Evolutionary conservation across 2,329 filamentous ascomycete species (phyloP).

Genomic region (Cordyceps militaris): DNA sequence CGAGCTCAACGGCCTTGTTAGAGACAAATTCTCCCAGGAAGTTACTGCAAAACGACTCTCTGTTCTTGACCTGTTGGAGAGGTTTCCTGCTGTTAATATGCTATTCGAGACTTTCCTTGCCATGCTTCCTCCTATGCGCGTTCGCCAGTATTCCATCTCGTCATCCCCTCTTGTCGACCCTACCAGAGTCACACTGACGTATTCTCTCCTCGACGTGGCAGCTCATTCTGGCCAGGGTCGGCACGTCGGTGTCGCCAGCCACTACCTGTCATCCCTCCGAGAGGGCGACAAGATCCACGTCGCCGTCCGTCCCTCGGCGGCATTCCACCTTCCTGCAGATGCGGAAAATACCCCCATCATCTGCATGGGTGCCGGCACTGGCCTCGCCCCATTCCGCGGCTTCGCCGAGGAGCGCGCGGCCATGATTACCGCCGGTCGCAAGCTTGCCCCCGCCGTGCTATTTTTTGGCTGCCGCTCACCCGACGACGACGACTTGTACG

Average conservation of each 20-base stretch:
- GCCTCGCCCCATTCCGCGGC: conserved; percentile 55
- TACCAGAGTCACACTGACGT: conserved; percentile 56
- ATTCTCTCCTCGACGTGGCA: conserved; percentile 54
- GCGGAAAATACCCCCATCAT: conserved; percentile 42
- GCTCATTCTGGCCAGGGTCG: conserved; percentile 43
- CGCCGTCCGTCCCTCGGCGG: conserved; percentile 36
- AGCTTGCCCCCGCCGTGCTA: conserved; percentile 47
- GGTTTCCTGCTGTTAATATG: conserved; percentile 51
- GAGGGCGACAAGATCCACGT: conserved; percentile 41
- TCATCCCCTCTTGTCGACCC: conserved; percentile 60
- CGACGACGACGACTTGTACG: conserved; percentile 51
- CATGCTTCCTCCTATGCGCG: conserved; percentile 69
- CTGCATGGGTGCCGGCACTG: conserved; percentile 46
- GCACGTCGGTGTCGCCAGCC: conserved; percentile 54
- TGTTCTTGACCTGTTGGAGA: conserved; percentile 62
- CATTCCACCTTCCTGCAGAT: conserved; percentile 43
- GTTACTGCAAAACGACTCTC: conserved; percentile 52
- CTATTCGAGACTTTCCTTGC: conserved; percentile 60
- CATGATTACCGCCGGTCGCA: conserved; percentile 41
- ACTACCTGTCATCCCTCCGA: conserved; percentile 47
- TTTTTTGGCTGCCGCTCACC: conserved; percentile 42
- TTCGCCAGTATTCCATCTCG: conserved; percentile 74
- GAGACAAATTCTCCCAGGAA: conserved; percentile 40
- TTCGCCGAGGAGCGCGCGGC: conserved; percentile 56
- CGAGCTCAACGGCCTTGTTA: conserved; percentile 40